Percentiles rank a stretch among this genome's conserved stretches.
These are phyloP conservation scores for Mortierella sp. DNA, from an alignment of 371 early-diverging fungal genomes.

Conservation along the genomic window DNA sequence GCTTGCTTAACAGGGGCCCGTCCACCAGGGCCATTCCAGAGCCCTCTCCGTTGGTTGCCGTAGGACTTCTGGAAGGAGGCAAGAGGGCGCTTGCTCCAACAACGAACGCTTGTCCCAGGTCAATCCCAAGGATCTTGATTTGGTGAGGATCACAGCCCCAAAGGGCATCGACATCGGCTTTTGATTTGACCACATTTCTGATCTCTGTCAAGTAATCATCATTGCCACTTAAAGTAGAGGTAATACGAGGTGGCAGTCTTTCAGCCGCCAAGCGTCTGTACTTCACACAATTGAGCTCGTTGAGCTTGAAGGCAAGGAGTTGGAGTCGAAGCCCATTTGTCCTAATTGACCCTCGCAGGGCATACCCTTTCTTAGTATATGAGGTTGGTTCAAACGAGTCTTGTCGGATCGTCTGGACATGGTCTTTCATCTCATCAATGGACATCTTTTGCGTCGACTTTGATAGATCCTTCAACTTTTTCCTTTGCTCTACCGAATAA, in stretches of 20 bases:
- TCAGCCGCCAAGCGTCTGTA: conserved; percentile 12
- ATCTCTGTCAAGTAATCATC: conserved; percentile 27
- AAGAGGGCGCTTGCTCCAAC: conserved; percentile 17
- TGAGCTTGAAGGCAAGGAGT: conserved; percentile 18
- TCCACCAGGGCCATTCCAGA: neutral
- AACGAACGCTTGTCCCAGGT: conserved; percentile 21
- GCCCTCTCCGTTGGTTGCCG: neutral
- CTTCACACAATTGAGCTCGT: conserved; percentile 9
- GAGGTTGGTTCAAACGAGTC: neutral
- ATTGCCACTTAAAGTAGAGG: conserved; percentile 6
- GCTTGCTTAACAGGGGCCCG: neutral
- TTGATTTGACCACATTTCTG: conserved; percentile 12
- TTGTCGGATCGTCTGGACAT: neutral
- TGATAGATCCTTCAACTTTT: too few relatives aligned
- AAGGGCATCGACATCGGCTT: conserved; percentile 3
- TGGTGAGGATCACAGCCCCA: conserved; percentile 8
- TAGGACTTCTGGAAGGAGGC: neutral
- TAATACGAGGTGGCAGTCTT: conserved; percentile 10
- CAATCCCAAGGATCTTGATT: conserved; percentile 19
- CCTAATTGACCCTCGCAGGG: conserved; percentile 10
- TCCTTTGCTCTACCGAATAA: too few relatives aligned
- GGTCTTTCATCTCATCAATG: neutral
- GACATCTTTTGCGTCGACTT: too few relatives aligned
- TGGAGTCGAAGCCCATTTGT: conserved; percentile 17
- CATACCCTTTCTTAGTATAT: conserved; percentile 2